A percentile compares a stretch with the other conserved stretches of the same genome.
These are phyloP conservation scores for Hibiscus syriacus DNA, from an alignment of 345 rosid genomes.

Conservation along the genomic window DNA sequence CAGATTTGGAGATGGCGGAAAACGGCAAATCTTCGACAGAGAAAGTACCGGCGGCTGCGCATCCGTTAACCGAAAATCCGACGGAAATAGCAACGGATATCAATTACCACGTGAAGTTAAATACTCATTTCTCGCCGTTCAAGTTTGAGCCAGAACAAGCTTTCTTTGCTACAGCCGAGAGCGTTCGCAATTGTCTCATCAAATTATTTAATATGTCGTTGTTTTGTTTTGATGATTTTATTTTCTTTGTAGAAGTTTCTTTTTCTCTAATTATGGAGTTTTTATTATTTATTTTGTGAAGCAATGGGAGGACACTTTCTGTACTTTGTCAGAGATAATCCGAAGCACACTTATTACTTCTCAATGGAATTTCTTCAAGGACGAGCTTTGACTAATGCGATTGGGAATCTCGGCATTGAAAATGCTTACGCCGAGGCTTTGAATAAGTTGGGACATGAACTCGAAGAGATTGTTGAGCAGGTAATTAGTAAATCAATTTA, in stretches of 20 bases:
- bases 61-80: conserved; percentile 51
- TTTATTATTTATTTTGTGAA: too few species aligned
- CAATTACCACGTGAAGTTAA: conserved; percentile 61
- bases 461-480: conserved; percentile 87
- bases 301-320: conserved; percentile 92
- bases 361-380: conserved; percentile 99
- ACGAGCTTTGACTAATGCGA: conserved; percentile 77
- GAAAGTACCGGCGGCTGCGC: conserved; percentile 43
- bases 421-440: conserved; percentile 80
- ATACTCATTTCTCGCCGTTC: conserved; percentile 92
- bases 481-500: conserved; percentile 23
- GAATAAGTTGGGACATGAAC: conserved; percentile 63
- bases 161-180: conserved; percentile 73
- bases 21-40: too few species aligned
- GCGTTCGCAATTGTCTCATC: conserved; percentile 86
- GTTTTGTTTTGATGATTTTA: background rate
- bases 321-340: conserved; percentile 72
- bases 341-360: conserved; percentile 86
- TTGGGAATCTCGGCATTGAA: conserved; percentile 66
- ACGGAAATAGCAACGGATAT: conserved; percentile 69
- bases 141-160: conserved; percentile 89
- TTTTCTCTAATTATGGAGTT: background rate
- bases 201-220: conserved; percentile 31
- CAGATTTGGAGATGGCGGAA: background rate
- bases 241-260: background rate